Evolutionary conservation across 306 rosid species (phyloP).

Genomic region (Rosa multiflora): DNA sequence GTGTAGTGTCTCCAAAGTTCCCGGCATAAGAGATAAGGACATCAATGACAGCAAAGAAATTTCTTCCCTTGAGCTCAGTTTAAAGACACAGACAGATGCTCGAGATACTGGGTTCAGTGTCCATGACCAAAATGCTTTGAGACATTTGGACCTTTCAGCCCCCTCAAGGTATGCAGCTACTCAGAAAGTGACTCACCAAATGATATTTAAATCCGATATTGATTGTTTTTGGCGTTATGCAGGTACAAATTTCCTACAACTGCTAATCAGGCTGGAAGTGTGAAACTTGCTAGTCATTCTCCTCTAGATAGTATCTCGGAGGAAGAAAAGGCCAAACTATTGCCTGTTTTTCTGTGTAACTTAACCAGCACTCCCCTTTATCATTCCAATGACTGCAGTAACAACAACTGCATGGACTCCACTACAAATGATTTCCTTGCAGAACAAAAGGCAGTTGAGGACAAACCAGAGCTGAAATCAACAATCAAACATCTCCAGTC

Average conservation of each 20-base stretch:
- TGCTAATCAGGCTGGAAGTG: too few species aligned
- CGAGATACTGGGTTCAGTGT: constrained; percentile 37
- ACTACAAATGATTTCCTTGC: constrained; percentile 31
- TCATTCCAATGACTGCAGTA: constrained; percentile 55
- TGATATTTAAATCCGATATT: neutral
- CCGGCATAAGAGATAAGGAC: constrained; percentile 6
- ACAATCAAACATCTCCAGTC: constrained; percentile 38
- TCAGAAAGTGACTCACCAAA: constrained; percentile 8
- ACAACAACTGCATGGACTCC: constrained; percentile 47
- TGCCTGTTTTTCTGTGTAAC: constrained; percentile 34
- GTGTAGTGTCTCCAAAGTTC: constrained; percentile 10
- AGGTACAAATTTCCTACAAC: constrained; percentile 38
- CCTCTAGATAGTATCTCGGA: constrained; percentile 41
- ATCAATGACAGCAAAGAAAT: constrained; percentile 26
- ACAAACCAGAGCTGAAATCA: constrained; percentile 37
- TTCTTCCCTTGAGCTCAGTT: constrained; percentile 52
- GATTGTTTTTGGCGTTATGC: constrained; percentile 21
- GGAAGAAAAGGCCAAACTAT: constrained; percentile 38
- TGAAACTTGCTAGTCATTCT: constrained; percentile 37
- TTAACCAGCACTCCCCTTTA: constrained; percentile 44
- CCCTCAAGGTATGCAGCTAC: constrained; percentile 52
- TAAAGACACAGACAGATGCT: constrained; percentile 48
- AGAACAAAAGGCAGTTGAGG: constrained; percentile 40
- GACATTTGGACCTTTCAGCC: constrained; percentile 57
- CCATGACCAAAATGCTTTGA: constrained; percentile 48